These are phyloP conservation scores for Takakia lepidozioides DNA, from an alignment of 225 moss, liverwort and hornwort species.

Conservation along the genomic window DNA sequence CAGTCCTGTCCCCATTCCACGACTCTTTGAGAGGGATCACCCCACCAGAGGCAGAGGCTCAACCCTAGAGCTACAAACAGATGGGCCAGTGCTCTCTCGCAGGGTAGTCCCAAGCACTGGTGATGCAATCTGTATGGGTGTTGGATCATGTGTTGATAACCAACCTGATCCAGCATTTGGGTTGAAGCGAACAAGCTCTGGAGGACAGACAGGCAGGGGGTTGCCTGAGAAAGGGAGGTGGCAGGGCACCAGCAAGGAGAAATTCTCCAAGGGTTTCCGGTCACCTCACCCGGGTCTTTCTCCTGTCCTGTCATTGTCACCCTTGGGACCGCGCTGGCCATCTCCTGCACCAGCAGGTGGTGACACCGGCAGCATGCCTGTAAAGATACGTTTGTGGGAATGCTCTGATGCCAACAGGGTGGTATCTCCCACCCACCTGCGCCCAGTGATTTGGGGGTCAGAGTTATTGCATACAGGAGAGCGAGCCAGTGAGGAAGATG, in stretches of 20 bases:
- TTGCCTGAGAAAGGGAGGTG: constrained; percentile 20
- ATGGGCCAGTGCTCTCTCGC: constrained; percentile 63
- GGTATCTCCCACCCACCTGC: constrained; percentile 37
- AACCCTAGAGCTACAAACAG: constrained; percentile 40
- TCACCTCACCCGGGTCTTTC: constrained; percentile 53
- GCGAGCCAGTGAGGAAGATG: constrained; percentile 26
- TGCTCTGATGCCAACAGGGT: constrained; percentile 15
- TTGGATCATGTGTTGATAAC: too few relatives aligned
- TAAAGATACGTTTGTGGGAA: constrained; percentile 31
- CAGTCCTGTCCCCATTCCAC: constrained; percentile 69
- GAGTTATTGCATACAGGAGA: constrained; percentile 17
- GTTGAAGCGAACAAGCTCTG: constrained; percentile 13
- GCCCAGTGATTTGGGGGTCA: constrained; percentile 38
- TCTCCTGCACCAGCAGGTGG: constrained; percentile 34
- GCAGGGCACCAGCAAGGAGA: constrained; percentile 28
- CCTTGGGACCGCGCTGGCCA: constrained; percentile 77
- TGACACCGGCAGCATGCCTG: constrained; percentile 23
- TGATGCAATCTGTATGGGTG: too few relatives aligned
- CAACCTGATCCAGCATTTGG: constrained; percentile 20
- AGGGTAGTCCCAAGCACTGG: constrained; percentile 5
- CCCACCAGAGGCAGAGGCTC: constrained; percentile 16
- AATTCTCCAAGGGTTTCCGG: constrained; percentile 37
- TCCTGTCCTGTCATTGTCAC: constrained; percentile 70
- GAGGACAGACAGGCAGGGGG: constrained; percentile 16
- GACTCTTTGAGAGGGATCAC: constrained; percentile 24